These are phyloP conservation scores for Volvariella surrecta DNA, from an alignment of 1,284 basidiomycete species.

Conservation along the genomic window DNA sequence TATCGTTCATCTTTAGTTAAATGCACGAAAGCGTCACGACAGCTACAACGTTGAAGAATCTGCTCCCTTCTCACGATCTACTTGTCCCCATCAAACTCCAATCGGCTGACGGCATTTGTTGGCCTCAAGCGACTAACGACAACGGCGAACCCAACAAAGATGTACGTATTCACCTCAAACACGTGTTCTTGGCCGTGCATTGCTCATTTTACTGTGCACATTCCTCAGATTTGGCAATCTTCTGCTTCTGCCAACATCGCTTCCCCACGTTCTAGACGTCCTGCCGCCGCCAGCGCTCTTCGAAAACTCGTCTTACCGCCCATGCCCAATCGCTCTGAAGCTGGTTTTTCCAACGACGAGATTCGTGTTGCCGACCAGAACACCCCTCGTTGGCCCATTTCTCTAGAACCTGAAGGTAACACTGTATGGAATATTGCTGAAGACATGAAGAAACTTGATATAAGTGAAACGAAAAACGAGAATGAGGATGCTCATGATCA, in stretches of 20 bases:
- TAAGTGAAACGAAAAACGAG: slow-evolving; percentile 43
- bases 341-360: slow-evolving; percentile 19
- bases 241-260: slow-evolving; percentile 21
- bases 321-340: slow-evolving; percentile 39
- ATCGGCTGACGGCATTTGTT: slow-evolving; percentile 26
- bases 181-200: slow-evolving; percentile 15
- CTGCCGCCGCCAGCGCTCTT: neutral
- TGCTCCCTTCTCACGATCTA: slow-evolving; percentile 30
- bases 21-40: slow-evolving; percentile 55
- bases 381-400: slow-evolving; percentile 48
- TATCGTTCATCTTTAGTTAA: slow-evolving; percentile 25
- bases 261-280: slow-evolving; percentile 5
- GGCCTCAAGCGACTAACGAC: slow-evolving; percentile 27
- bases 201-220: too few species aligned
- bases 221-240: slow-evolving; percentile 34
- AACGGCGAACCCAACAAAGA: slow-evolving; percentile 28
- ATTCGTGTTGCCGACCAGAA: slow-evolving; percentile 13
- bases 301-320: slow-evolving; percentile 16
- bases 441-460: slow-evolving; percentile 63
- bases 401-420: slow-evolving; percentile 42
- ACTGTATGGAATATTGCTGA: slow-evolving; percentile 64
- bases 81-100: slow-evolving; percentile 27
- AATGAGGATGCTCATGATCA: slow-evolving; percentile 39
- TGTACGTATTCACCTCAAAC: slow-evolving; percentile 19
- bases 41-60: slow-evolving; percentile 29